phyloP scores from a whole-genome alignment of 2,329 filamentous ascomycete genomes.

The Stachybotrys echinatus region DNA sequence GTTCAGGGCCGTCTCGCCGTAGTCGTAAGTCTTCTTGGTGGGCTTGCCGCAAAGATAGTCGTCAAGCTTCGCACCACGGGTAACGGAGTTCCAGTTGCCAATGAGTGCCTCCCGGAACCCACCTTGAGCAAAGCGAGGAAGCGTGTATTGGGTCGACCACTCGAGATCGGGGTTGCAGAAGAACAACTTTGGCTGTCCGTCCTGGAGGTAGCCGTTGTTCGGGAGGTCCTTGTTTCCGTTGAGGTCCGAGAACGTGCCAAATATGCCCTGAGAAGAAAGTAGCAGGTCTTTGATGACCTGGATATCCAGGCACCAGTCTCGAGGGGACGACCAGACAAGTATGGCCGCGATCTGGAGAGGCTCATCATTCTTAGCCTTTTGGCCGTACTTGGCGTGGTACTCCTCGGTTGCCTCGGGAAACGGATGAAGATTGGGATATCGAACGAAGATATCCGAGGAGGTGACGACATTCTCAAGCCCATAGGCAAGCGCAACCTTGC shows the following conservation, averaged over 20 bases:
- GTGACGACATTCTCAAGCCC: conserved; percentile 31
- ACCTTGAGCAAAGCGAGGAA: conserved; percentile 65
- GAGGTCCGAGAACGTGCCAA: conserved; percentile 57
- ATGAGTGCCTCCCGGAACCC: conserved; percentile 60
- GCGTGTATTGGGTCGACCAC: conserved; percentile 62
- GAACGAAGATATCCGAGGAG: conserved; percentile 24
- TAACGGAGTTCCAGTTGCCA: conserved; percentile 53
- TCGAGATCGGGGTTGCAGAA: conserved; percentile 68
- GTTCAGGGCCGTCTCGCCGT: conserved; percentile 55
- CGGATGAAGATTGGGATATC: conserved; percentile 18
- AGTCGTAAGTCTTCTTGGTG: conserved; percentile 56
- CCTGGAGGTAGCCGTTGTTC: conserved; percentile 37
- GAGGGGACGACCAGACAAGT: conserved; percentile 25
- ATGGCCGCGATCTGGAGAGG: conserved; percentile 32
- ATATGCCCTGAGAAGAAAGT: conserved; percentile 41
- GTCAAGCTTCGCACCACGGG: conserved; percentile 38
- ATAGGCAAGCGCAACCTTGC: conserved; percentile 21
- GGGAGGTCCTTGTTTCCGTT: conserved; percentile 40
- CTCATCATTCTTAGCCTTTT: conserved; percentile 26
- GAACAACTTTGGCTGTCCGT: conserved; percentile 60
- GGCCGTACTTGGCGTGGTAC: conserved; percentile 29
- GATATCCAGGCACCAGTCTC: conserved; percentile 29
- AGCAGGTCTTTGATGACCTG: conserved; percentile 24
- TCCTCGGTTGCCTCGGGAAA: conserved; percentile 27
- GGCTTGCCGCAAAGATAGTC: conserved; percentile 64